Evolutionary conservation across 371 early-diverging fungal species (phyloP).

Genomic region (Apophysomyces trapeziformis): DNA sequence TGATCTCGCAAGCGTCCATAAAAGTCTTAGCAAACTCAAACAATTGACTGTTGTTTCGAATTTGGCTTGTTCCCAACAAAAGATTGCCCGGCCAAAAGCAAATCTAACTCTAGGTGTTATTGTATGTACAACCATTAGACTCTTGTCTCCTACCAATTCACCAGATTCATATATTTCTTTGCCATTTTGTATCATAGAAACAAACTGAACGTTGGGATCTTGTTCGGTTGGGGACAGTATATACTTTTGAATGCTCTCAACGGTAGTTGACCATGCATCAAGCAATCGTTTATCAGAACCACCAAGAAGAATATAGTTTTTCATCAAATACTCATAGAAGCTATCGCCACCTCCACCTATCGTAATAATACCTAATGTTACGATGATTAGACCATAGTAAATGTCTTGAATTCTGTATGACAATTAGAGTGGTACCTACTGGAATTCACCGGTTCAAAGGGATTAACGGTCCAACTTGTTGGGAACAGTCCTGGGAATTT

Average conservation of each 20-base stretch:
- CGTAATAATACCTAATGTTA: slow-evolving; percentile 39
- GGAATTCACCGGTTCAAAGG: slow-evolving; percentile 30
- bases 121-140: not conserved
- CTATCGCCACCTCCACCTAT: slow-evolving; percentile 76
- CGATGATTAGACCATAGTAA: not conserved
- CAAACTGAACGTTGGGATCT: slow-evolving; percentile 35
- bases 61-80: slow-evolving; percentile 31
- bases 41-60: slow-evolving; percentile 16
- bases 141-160: slow-evolving; percentile 32
- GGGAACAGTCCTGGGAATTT: slow-evolving; percentile 62
- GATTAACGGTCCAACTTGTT: slow-evolving; percentile 27
- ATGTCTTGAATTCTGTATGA: not conserved
- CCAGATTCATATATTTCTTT: slow-evolving; percentile 28
- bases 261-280: slow-evolving; percentile 37
- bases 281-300: slow-evolving; percentile 37
- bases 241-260: slow-evolving; percentile 46
- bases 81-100: slow-evolving; percentile 51
- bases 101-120: slow-evolving; percentile 22
- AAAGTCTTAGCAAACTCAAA: slow-evolving; percentile 31
- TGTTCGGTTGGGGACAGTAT: slow-evolving; percentile 38
- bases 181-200: slow-evolving; percentile 34
- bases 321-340: slow-evolving; percentile 85
- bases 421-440: slow-evolving; percentile 11
- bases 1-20: slow-evolving; percentile 32
- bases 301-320: slow-evolving; percentile 64